Evolutionary conservation across 768 basidiomycete species (phyloP), one percentile per base, ranked within the genome.

Genomic region (Pisolithus marmoratus): DNA sequence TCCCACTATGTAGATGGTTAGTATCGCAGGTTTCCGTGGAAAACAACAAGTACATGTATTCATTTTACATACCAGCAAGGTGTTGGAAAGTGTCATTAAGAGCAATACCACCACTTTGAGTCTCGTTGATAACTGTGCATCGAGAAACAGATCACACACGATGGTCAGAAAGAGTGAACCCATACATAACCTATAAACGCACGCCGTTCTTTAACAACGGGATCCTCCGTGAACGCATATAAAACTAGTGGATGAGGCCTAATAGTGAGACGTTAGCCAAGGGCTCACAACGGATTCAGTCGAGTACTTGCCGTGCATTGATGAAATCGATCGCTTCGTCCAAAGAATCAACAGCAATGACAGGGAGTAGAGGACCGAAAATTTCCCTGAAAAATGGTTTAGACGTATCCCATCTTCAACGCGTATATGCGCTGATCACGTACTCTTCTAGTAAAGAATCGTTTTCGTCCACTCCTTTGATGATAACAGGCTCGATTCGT

Each of bases 321-420:
- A 87, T 64, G 58, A 80, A 80, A 1, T 72, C 70, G 36, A 86
- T 69, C 0, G 81, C 85, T 19, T 80, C 78, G 3, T 80, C 73
- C 7, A 85, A 49, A 48, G 64, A 70, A 29, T 82, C 77, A 1
- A 89, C 75, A 0, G 79, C 69, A 12, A 88, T 58, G 42, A 90
- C 72, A 1, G 87, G 81, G 7, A 90, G 59, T 22, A 90, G 63
- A 0, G 88, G 87, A 0, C 85, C 88, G 56, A 90, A 90, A 3
- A 88, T 63, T 62, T 90, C 88, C 54, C 86, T 87, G 56, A 19
- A 15, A 46, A 31, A 26, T n/a, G 12, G 20, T 3, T 34, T 17
- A 52, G 23, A 15, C 15, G 26, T 38, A 17, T 2, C n/a, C 44
- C 20, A 34, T 36, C n/a, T 19, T 26, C 38, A 17, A 20, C 2